Evolutionary conservation across 2,329 filamentous ascomycete species (phyloP), one percentile per base, ranked within the genome.

Genomic region (Graphium sp.): DNA sequence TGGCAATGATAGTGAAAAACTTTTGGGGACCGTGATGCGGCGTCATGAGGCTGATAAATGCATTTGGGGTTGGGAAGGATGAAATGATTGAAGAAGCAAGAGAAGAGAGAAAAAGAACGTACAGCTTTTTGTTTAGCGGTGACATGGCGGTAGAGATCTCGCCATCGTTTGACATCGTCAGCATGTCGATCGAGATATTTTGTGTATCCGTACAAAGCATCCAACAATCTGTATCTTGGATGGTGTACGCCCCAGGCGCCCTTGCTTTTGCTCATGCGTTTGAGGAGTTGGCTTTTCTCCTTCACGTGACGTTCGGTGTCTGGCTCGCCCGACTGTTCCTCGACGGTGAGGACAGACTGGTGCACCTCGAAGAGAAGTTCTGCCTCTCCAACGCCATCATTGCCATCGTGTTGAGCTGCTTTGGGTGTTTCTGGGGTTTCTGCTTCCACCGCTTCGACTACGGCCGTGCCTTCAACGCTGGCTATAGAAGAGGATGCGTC

Each of bases 221-320:
- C 52, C 0, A 60, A 41, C 0, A 59, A 41, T 0, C 55, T 48
- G 31, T 55, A 41, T 3, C 54, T 45, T 1, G 51, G 47, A 19
- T 58, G 56, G 9, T 46, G 46, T 2, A 37, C 31, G 17, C 46
- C 46, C 47, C 50, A 53, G 5, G 25, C 39, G 0, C 52, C 50
- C 5, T 42, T 39, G 1, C 38, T 37, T 18, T 35, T 43, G 16
- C 32, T 35, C 36, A 58, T 31, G 3, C 39, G 35, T n/a, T 37
- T 34, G 11, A 51, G 29, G 3, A 57, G 32, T 11, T 36, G 41
- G 9, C 43, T 33, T 27, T 46, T 49, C 20, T 49, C 49, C 3
- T 43, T 34, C 3, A 38, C 32, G 28, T 54, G 50, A 2, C 44
- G 38, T 19, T 35, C 32, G 2, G 38, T 40, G 11, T 33, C 26